Conservation (phyloP, 2,329 filamentous ascomycete species). For the Gaeumannomyces tritici region DNA sequence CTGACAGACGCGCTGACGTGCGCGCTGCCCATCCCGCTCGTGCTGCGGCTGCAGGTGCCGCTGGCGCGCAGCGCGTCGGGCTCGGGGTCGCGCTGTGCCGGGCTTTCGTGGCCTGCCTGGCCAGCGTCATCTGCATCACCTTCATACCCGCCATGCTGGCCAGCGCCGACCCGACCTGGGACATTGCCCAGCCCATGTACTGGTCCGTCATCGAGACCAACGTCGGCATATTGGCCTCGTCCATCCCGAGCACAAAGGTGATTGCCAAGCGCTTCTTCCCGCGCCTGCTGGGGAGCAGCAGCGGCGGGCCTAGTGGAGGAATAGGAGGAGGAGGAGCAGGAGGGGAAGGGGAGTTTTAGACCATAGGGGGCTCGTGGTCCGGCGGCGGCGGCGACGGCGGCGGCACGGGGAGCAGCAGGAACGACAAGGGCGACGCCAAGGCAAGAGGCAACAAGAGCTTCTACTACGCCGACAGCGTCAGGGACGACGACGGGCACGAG, state of each 20-base stretch:
- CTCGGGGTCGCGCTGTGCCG: background rate
- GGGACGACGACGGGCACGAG: background rate
- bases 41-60: constrained; percentile 24
- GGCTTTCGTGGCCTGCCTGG: background rate
- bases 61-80: background rate
- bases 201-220: constrained; percentile 2
- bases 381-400: too few species aligned
- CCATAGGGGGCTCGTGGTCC: too few species aligned
- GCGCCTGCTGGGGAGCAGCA: background rate
- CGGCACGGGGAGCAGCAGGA: background rate
- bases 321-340: background rate
- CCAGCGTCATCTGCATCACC: constrained; percentile 1
- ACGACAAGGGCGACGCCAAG: background rate
- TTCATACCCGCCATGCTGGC: constrained; percentile 1
- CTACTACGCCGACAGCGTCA: background rate
- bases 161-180: background rate
- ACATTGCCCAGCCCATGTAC: constrained; percentile 2
- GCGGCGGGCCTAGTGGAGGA: background rate
- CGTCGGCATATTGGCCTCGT: background rate
- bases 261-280: background rate
- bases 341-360: too few species aligned
- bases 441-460: background rate
- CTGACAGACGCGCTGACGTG: constrained; percentile 21
- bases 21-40: constrained; percentile 28
- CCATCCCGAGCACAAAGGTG: background rate